phyloP scores from a whole-genome alignment of 306 rosid species.

The Cicer chorassanicum region DNA sequence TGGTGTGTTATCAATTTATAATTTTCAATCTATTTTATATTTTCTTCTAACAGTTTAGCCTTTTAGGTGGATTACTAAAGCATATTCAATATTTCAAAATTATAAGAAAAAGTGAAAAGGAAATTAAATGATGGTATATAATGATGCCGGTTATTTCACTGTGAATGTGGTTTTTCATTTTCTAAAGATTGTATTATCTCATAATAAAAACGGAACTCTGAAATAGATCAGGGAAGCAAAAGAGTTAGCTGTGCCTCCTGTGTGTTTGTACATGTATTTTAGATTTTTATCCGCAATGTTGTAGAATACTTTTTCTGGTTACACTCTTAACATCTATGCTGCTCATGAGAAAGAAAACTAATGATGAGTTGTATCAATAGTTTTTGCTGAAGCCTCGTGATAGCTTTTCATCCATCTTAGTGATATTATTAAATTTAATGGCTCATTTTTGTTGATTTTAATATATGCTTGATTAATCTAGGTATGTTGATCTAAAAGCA shows the following conservation, averaged over 20 bases:
- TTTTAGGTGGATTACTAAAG: constrained; percentile 30
- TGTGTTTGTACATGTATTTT: constrained; percentile 27
- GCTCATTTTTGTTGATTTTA: constrained; percentile 39
- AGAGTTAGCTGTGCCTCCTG: constrained; percentile 20
- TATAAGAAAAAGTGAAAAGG: constrained; percentile 20
- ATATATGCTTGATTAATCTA: constrained; percentile 48
- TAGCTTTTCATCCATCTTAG: constrained; percentile 36
- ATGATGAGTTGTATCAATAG: constrained; percentile 14
- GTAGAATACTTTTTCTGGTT: constrained; percentile 15
- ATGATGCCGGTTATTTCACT: constrained; percentile 3
- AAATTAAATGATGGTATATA: constrained; percentile 35
- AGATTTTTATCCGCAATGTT: not conserved
- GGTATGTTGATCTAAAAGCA: constrained; percentile 84
- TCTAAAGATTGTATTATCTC: constrained; percentile 18
- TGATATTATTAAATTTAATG: constrained; percentile 25
- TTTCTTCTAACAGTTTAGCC: constrained; percentile 1
- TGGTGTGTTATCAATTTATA: constrained; percentile 7
- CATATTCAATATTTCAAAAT: not conserved
- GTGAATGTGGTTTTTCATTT: constrained; percentile 10
- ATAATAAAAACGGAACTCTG: constrained; percentile 20
- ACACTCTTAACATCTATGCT: constrained; percentile 4
- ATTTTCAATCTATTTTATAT: constrained; percentile 9
- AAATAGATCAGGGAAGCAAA: constrained; percentile 9
- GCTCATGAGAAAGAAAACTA: constrained; percentile 24
- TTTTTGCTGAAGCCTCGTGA: constrained; percentile 25